Percentiles rank a stretch among this genome's conserved stretches.
Conservation (phyloP, 768 basidiomycete species). For the Lentinula guzmanii region DNA sequence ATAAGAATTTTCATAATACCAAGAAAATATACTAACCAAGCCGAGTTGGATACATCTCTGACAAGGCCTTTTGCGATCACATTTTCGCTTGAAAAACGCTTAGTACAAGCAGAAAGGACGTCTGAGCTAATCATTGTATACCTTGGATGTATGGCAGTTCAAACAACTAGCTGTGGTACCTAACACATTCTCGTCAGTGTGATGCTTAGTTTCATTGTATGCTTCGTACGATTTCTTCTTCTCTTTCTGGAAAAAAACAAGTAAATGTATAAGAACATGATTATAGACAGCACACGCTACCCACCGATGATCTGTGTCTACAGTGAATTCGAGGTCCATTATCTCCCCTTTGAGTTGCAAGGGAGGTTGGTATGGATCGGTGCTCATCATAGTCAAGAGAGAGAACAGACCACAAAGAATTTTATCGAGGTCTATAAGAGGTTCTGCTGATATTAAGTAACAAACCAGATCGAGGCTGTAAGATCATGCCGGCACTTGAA, state of each 20-base stretch:
- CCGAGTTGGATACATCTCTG: constrained; percentile 87
- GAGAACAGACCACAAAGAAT: constrained; percentile 42
- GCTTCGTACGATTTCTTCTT: constrained; percentile 87
- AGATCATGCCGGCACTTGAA: constrained; percentile 16
- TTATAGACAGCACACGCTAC: constrained; percentile 10
- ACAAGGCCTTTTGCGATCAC: constrained; percentile 89
- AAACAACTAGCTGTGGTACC: constrained; percentile 44
- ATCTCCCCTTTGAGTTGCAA: constrained; percentile 70
- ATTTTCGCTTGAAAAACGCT: constrained; percentile 36
- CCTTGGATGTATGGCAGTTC: constrained; percentile 89
- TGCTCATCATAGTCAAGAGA: constrained; percentile 41
- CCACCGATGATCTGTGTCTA: constrained; percentile 64
- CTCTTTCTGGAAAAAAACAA: constrained; percentile 53
- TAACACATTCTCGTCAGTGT: neutral
- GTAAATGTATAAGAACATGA: constrained; percentile 25
- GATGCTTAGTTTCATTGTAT: constrained; percentile 21
- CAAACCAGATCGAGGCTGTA: constrained; percentile 39
- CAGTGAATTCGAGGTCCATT: constrained; percentile 71
- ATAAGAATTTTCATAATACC: constrained; percentile 3
- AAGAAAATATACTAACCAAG: constrained; percentile 42
- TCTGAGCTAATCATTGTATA: constrained; percentile 55
- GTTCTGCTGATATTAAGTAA: constrained; percentile 59
- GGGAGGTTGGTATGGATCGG: constrained; percentile 43
- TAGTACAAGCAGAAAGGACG: constrained; percentile 3
- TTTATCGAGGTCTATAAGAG: constrained; percentile 43